Evolutionary conservation across 1,139 yeast genomes (phyloP), one percentile per base, ranked within the genome.

Genomic region (Arxiozyma telluris): DNA sequence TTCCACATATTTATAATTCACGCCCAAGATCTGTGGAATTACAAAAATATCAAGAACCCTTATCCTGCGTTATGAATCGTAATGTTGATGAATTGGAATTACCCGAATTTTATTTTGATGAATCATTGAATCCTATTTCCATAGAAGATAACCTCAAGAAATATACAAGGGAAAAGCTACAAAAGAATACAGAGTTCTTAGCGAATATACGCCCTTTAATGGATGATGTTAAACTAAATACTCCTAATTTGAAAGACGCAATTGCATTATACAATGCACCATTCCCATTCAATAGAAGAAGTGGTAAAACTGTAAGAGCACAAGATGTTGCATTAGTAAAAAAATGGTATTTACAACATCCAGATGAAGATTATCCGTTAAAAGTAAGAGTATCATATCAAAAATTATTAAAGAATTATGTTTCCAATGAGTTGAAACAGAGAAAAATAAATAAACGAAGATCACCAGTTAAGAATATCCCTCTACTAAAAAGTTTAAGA

Each of bases 381-480:
- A 93, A 93, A 65, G 90, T 87, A 0, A 79, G 90, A 43, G 81
- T 90, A 0, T 91, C 98, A 0, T 85, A 90, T 66, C 98, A 93
- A 67, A 89, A 90, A 65, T 75, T 93, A 22, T 72, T 94, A 54
- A 94, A 93, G 65, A 77, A 78, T 12, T 74, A 80, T 63, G 91
- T 91, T 1, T 72, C 84, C 50, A 90, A 88, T 65, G 87, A 86
- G 53, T 73, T 93, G 43, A 87, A 83, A 59, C 65, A 42, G 9
- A 44, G 46, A 66, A 43, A 71, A 73, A 22, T 67, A 71, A 44
- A 66, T 75, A 8, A 63, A 69, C 44, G 66, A 75, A 8, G 64
- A 69, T 54, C 84, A 82, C 61, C 73, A 79, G 9, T 79, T 81
- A 44, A 43, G 21, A 52, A 45, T 22, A 27, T 27, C 21, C 22